Conservation (phyloP, 192 early-diverging fungal genomes). For the Gorgonomyces haynaldii region DNA sequence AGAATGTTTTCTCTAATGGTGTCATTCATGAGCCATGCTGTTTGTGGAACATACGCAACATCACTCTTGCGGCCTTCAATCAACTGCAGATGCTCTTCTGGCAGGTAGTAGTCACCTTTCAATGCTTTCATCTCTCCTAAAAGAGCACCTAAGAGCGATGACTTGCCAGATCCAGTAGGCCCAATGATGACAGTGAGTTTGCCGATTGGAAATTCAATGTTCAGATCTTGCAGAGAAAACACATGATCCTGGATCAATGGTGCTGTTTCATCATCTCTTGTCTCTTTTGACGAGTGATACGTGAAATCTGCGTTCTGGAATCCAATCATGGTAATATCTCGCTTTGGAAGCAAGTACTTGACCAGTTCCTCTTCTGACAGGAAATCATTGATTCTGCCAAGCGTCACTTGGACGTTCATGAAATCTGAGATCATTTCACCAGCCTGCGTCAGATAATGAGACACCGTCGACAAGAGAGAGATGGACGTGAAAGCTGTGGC, state of each 20-base stretch:
- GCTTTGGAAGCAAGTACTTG: conserved; percentile 10
- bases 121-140: conserved; percentile 61
- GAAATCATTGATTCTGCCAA: conserved; percentile 22
- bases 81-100: not conserved
- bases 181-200: conserved; percentile 70
- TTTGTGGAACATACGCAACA: conserved; percentile 58
- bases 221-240: conserved; percentile 52
- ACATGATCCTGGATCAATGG: not conserved
- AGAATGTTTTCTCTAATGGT: conserved; percentile 59
- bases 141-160: conserved; percentile 59
- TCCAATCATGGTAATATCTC: conserved; percentile 3
- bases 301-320: conserved; percentile 6
- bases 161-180: conserved; percentile 73
- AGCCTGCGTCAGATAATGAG: not conserved
- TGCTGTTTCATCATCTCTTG: not conserved
- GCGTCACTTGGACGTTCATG: conserved; percentile 17
- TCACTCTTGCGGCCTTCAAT: conserved; percentile 4
- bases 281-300: not conserved
- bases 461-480: conserved; percentile 9
- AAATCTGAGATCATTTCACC: conserved; percentile 4
- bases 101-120: conserved; percentile 22
- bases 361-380: conserved; percentile 25
- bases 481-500: conserved; percentile 32
- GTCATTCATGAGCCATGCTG: conserved; percentile 46
- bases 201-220: conserved; percentile 54